Evolutionary conservation across 2,329 filamentous ascomycete species (phyloP), one percentile per base, ranked within the genome.

Genomic region (Calonectria henricotiae): DNA sequence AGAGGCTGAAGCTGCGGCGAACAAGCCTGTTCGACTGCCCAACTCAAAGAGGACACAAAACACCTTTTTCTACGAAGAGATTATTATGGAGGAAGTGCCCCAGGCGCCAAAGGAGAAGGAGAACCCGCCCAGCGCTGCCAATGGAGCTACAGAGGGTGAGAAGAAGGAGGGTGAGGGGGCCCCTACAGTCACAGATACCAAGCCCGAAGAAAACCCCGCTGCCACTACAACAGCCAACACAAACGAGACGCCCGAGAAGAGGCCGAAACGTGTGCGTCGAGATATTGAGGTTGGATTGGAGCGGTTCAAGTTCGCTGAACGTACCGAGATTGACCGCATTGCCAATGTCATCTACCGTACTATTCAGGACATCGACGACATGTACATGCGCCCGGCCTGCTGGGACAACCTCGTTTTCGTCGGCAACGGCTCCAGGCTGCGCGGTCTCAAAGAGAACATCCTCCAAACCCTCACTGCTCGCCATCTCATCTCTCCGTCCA

Each of bases 341-440:
- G 94, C 94, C 27, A 92, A 92, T 65, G 91, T 94, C 44, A 92
- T 98, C 74, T 95, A 98, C 82, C 90, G 92, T 68, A 92, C 94
- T 1, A 91, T 98, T 63, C 92, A 95, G 75, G 90, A 91, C 41
- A 94, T 98, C 27, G 91, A 94, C 54, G 95, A 98, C 72, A 90
- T 94, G 74, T 92, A 93, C 77, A 95, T 95, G 86, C 91, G 96
- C 51, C 92, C 93, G 41, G 89, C 93, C 41, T 92, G 97, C 73
- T 99, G 96, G 96, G 96, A 98, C 77, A 94, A 93, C 71, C 83
- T 99, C 63, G 92, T 98, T 75, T 93, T 99, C 66, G 93, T 98
- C 63, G 96, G 96, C 75, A 98, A 97, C 78, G 96, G 96, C 68
- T 91, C 86, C 43, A 88, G 88, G 55, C 86, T 90, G 58, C 86